Base-by-base conservation (phyloP, 148 eudicot species). In the Amaranthus hypochondriacus region DNA sequence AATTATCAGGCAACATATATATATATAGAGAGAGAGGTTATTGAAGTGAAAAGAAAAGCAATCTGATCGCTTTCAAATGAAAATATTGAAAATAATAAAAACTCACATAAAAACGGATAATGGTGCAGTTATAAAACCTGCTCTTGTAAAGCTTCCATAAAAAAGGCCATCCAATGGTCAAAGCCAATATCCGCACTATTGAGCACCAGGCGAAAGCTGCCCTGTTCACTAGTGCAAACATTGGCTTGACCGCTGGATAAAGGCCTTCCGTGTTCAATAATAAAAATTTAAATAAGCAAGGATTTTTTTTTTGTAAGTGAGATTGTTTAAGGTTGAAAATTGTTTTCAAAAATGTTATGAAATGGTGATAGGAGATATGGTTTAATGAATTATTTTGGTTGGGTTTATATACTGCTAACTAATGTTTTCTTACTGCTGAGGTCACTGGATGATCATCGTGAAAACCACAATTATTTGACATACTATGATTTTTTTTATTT, bases 191-290 rank as follows among this genome's bases (percentile, higher is more conserved):
- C 39, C 28, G 56, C 70, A 67, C 70, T 67, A 50, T 56, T 21
- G 56, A 67, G 56, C 46, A 6, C 5, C n/a, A 47, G 7, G 68
- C 51, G 9, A 47, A 60, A 62, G 66, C 14, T 8, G 13, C 9
- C 10, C 2, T 39, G 5, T 9, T 65, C 51, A 48, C 69, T 65
- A 65, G 69, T 64, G 68, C 69, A 65, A 65, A 65, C 69, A 65
- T 65, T 65, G 69, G 69, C 69, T 48, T 65, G 69, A 65, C 69
- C 69, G 69, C 69, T 6, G 69, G 69, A 48, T 2, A 43, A 61
- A 60, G 69, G 53, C 69, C 14, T 65, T 65, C 69, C 14, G 11
- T 21, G 44, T 14, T 56, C 8, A 54, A 6, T 8, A 6, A 54
- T 9, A 54, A 54, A 54, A 54, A 56, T 56, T 28, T 3, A 56